phyloP scores from a whole-genome alignment of 2,329 filamentous ascomycete species.

The Metarhizium guizhouense region DNA sequence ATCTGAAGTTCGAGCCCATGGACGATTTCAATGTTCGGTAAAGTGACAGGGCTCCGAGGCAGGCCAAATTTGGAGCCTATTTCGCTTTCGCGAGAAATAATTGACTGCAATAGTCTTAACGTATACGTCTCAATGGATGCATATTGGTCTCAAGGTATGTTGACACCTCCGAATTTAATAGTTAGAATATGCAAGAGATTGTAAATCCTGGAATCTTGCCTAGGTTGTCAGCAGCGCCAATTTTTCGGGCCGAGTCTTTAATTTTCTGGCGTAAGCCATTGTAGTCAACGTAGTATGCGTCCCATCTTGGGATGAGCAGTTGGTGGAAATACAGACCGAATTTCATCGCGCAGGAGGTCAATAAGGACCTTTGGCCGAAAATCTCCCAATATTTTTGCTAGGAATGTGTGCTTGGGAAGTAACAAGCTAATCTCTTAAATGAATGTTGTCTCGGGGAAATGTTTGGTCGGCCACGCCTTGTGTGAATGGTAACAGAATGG shows the following conservation, averaged over 20 bases:
- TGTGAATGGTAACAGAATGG: too few relatives aligned
- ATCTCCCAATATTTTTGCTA: conserved; percentile 17
- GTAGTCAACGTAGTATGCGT: conserved; percentile 17
- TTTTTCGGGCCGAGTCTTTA: conserved; percentile 5
- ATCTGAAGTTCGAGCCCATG: background rate
- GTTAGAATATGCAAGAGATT: background rate
- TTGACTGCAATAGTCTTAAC: background rate
- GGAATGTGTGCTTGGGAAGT: conserved; percentile 10
- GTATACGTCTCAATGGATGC: background rate
- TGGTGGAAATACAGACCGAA: too few relatives aligned
- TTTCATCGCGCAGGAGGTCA: too few relatives aligned
- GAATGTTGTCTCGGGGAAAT: background rate
- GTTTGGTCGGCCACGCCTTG: too few relatives aligned
- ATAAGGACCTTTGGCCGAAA: background rate
- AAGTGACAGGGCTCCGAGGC: background rate
- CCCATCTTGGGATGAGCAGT: too few relatives aligned
- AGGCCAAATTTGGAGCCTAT: background rate
- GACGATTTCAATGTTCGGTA: background rate
- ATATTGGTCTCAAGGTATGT: background rate
- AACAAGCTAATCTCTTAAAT: conserved; percentile 17
- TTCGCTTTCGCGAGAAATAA: conserved; percentile 1
- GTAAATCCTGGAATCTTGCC: background rate
- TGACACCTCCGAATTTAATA: background rate
- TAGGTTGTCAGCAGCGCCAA: background rate
- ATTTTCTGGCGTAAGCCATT: conserved; percentile 14